These are phyloP conservation scores for Hygrophorus pudorinus DNA, from an alignment of 768 basidiomycete species.

Conservation along the genomic window DNA sequence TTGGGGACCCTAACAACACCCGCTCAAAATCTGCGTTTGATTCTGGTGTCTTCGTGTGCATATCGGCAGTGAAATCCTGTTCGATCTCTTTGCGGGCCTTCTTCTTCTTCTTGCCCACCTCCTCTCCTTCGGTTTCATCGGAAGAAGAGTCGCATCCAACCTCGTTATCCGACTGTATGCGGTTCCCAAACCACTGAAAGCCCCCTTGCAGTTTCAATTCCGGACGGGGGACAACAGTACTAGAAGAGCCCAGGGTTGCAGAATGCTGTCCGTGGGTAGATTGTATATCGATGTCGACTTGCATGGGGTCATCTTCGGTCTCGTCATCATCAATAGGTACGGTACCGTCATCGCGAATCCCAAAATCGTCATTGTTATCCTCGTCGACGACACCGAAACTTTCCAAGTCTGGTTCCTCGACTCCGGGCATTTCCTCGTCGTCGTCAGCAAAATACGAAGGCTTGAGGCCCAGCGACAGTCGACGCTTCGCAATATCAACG, in stretches of 20 bases:
- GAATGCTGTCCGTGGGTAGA: slow-evolving; percentile 12
- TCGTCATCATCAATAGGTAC: slow-evolving; percentile 13
- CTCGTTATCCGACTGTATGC: slow-evolving; percentile 26
- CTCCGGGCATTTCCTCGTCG: slow-evolving; percentile 35
- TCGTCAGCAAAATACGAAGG: slow-evolving; percentile 75
- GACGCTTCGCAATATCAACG: slow-evolving; percentile 55
- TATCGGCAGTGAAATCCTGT: slow-evolving; percentile 75
- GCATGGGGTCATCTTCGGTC: slow-evolving; percentile 30
- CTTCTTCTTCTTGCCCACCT: slow-evolving; percentile 46
- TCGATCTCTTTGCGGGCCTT: slow-evolving; percentile 66
- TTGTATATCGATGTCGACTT: slow-evolving; percentile 31
- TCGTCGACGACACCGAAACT: slow-evolving; percentile 22
- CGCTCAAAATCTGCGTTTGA: slow-evolving; percentile 95
- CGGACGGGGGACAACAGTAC: slow-evolving; percentile 9
- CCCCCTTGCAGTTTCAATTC: slow-evolving; percentile 46
- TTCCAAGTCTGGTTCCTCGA: slow-evolving; percentile 11
- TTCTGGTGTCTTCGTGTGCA: slow-evolving; percentile 78
- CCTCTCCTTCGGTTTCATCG: slow-evolving; percentile 38
- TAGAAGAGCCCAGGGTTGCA: slow-evolving; percentile 5
- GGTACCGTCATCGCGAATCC: slow-evolving; percentile 9
- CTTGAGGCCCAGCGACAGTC: slow-evolving; percentile 80
- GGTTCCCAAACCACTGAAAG: slow-evolving; percentile 61
- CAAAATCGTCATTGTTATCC: slow-evolving; percentile 12
- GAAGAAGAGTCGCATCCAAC: slow-evolving; percentile 33
- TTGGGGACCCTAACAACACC: slow-evolving; percentile 83